phyloP scores from a whole-genome alignment of 257 asterid genomes.

The Solanum pimpinellifolium region DNA sequence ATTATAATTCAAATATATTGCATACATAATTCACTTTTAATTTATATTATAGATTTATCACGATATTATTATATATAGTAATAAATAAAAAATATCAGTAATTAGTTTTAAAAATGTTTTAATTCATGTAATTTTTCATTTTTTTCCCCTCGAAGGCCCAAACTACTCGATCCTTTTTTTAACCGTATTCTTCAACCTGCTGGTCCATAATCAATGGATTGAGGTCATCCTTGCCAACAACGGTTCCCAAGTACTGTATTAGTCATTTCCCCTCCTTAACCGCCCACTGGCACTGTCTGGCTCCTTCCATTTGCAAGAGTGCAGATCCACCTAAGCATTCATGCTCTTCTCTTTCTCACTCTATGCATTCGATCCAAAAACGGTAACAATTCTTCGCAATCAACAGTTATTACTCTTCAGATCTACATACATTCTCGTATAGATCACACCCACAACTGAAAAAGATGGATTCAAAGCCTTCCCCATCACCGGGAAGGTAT shows the following conservation, averaged over 20 bases:
- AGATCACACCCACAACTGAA: neutral
- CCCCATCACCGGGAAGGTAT: slow-evolving; percentile 75
- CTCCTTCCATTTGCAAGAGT: neutral
- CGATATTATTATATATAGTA: no score
- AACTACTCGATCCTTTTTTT: neutral
- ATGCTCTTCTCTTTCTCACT: neutral
- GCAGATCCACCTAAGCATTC: neutral
- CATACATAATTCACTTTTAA: no score
- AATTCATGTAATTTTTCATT: no score
- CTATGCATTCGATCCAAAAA: neutral
- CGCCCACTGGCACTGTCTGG: neutral
- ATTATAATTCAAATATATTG: no score
- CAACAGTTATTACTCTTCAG: neutral
- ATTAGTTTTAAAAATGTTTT: no score
- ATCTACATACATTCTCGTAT: neutral
- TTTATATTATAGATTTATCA: no score
- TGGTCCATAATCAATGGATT: neutral
- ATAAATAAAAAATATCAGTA: no score
- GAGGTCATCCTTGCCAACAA: neutral
- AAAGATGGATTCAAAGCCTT: slow-evolving; percentile 67
- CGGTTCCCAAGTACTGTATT: neutral
- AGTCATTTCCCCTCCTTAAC: neutral
- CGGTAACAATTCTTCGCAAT: neutral
- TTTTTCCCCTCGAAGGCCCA: neutral
- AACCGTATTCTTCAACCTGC: neutral